A percentile compares a stretch with the other conserved stretches of the same genome.
Conservation (phyloP, 495 filamentous ascomycete genomes). For the Aspergillus olivimuriae region DNA sequence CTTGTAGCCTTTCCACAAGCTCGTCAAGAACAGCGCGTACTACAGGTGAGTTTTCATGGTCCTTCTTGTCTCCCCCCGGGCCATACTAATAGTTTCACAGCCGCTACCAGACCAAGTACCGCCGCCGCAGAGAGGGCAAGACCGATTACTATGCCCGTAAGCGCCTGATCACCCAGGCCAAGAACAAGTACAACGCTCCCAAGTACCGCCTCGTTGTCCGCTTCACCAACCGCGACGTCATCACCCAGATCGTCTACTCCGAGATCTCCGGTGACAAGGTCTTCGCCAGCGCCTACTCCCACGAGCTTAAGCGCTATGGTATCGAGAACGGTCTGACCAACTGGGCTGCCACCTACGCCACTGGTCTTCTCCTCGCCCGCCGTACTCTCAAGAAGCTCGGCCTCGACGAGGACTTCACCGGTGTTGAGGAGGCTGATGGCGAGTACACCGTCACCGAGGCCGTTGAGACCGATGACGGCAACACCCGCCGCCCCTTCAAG, state of each 20-base stretch:
- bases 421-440: slow-evolving; percentile 91
- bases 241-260: slow-evolving; percentile 93
- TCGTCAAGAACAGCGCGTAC: slow-evolving; percentile 94
- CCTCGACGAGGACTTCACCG: slow-evolving; percentile 81
- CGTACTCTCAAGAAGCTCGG: slow-evolving; percentile 94
- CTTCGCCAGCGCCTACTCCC: slow-evolving; percentile 84
- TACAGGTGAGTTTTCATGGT: slow-evolving; percentile 72
- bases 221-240: slow-evolving; percentile 99
- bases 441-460: slow-evolving; percentile 93
- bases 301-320: slow-evolving; percentile 96
- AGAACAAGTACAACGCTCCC: slow-evolving; percentile 99
- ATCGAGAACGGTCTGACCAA: slow-evolving; percentile 98
- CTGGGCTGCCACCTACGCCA: slow-evolving; percentile 97
- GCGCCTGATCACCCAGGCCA: slow-evolving; percentile 98
- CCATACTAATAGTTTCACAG: slow-evolving; percentile 44
- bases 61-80: too few species aligned
- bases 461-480: slow-evolving; percentile 75
- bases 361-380: slow-evolving; percentile 92
- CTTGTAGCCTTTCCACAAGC: slow-evolving; percentile 85
- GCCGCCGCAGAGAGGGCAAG: slow-evolving; percentile 91
- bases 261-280: slow-evolving; percentile 98
- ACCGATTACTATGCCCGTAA: slow-evolving; percentile 99
- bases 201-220: slow-evolving; percentile 99
- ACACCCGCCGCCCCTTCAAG: slow-evolving; percentile 96
- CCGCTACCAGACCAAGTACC: slow-evolving; percentile 99